Conservation (phyloP, 139 green algal species). For the Chlamydomonas applanata region DNA sequence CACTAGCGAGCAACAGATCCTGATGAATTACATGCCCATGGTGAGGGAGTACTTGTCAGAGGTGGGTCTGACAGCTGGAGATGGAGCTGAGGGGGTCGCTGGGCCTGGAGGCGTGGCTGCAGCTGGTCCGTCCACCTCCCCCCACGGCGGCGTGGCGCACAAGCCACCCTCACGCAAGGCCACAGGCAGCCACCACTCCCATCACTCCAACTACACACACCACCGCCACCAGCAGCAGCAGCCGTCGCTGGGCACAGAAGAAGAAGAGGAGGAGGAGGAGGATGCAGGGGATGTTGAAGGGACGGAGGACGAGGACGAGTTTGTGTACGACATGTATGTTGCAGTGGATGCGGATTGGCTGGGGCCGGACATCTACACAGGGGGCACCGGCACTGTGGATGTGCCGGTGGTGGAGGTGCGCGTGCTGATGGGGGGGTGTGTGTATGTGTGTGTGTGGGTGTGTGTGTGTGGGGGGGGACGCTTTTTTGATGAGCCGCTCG, state of each 20-base stretch:
- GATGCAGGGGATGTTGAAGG: not conserved
- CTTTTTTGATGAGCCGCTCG: too few species aligned
- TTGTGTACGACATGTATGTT: constrained; percentile 45
- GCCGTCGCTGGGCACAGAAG: not conserved
- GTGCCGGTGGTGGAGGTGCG: constrained; percentile 30
- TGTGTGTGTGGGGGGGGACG: not conserved
- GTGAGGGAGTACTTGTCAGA: constrained; percentile 5
- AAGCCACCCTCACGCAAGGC: too few species aligned
- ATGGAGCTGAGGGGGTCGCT: not conserved
- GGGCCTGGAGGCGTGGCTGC: not conserved
- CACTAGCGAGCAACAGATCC: not conserved
- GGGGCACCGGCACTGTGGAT: not conserved
- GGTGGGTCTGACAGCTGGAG: too few species aligned
- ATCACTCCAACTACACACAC: too few species aligned
- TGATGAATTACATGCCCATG: constrained; percentile 28
- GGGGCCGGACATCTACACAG: constrained; percentile 6
- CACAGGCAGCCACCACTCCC: too few species aligned
- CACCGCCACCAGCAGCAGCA: not conserved
- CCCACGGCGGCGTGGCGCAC: too few species aligned
- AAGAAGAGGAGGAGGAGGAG: not conserved
- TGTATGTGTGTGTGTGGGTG: too few species aligned
- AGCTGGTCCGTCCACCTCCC: not conserved
- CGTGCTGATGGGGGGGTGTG: not conserved
- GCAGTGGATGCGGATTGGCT: not conserved
- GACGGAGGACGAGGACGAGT: not conserved